Conservation (phyloP, 495 filamentous ascomycete genomes). For the Penicillium pulvis region DNA sequence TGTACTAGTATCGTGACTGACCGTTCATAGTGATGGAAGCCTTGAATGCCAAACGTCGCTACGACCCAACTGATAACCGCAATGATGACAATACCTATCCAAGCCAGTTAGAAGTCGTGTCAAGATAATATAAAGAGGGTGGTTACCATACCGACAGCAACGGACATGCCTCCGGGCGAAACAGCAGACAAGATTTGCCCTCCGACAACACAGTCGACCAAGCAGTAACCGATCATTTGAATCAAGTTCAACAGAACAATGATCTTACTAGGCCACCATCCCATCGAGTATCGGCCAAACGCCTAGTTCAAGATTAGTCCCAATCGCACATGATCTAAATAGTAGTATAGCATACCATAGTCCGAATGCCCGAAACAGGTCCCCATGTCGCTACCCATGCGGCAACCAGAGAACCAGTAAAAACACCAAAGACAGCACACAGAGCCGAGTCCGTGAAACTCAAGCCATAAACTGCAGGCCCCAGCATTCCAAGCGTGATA, state of each 20-base stretch:
- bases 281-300: conserved; percentile 72
- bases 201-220: conserved; percentile 70
- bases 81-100: conserved; percentile 70
- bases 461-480: conserved; percentile 66
- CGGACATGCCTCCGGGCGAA: conserved; percentile 59
- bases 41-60: conserved; percentile 71
- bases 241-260: conserved; percentile 72
- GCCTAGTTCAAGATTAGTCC: conserved; percentile 42
- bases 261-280: conserved; percentile 78
- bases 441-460: conserved; percentile 67
- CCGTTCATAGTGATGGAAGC: conserved; percentile 73
- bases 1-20: conserved; percentile 27
- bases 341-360: conserved; percentile 49
- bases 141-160: conserved; percentile 59
- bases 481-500: conserved; percentile 73
- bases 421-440: conserved; percentile 64
- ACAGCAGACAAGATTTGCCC: conserved; percentile 78
- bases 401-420: conserved; percentile 60
- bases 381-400: conserved; percentile 76
- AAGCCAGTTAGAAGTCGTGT: neutral
- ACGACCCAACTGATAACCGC: conserved; percentile 67
- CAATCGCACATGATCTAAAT: neutral
- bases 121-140: neutral
- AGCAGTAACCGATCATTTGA: conserved; percentile 68
- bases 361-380: conserved; percentile 68